Conservation (phyloP, 2,329 filamentous ascomycete species). For the Didymellaceae sp. region DNA sequence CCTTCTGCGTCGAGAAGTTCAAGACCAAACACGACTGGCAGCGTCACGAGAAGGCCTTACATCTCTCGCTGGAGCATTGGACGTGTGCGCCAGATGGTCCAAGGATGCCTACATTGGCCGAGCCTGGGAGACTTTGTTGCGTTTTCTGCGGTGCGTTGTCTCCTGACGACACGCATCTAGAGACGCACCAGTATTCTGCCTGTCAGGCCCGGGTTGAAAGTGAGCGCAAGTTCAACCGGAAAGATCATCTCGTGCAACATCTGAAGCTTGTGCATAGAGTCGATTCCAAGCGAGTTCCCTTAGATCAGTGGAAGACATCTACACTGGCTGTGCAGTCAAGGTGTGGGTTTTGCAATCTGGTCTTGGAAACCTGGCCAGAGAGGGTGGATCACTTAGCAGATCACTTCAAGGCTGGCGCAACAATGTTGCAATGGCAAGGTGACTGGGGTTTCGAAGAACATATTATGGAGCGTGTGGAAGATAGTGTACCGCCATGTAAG, state of each 20-base stretch:
- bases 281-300: constrained; percentile 39
- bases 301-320: constrained; percentile 29
- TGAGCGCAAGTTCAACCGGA: constrained; percentile 33
- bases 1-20: constrained; percentile 40
- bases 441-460: constrained; percentile 33
- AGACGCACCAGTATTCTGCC: constrained; percentile 25
- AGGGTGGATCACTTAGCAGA: constrained; percentile 31
- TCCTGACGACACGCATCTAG: not conserved
- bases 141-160: not conserved
- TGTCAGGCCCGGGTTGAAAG: constrained; percentile 25
- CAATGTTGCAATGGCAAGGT: constrained; percentile 34
- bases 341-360: constrained; percentile 32
- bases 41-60: constrained; percentile 37
- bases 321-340: constrained; percentile 26
- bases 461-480: constrained; percentile 19
- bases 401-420: constrained; percentile 30
- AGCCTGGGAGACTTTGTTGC: not conserved
- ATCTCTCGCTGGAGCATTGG: constrained; percentile 38
- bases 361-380: constrained; percentile 29
- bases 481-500: constrained; percentile 31
- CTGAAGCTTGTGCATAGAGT: constrained; percentile 29
- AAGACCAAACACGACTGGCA: constrained; percentile 40
- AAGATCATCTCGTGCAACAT: constrained; percentile 37
- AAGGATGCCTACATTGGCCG: not conserved
- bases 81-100: not conserved